Evolutionary conservation across 208 protist species (phyloP), one percentile per base, ranked within the genome.

Genomic region (Crithidia mellificae): DNA sequence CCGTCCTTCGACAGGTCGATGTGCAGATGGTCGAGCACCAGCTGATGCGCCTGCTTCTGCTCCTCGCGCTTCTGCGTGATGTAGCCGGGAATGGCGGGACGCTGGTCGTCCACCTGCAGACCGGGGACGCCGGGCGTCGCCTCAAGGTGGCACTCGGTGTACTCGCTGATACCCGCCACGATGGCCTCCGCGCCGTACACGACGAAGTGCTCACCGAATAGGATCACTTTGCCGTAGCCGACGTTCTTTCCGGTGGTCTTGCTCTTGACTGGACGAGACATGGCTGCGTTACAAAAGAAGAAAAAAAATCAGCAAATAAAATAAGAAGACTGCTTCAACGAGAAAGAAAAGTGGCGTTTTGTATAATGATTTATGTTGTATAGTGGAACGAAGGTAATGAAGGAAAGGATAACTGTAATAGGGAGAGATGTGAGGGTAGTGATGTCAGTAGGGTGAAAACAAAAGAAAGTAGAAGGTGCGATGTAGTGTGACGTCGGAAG

Each of bases 161-260:
- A 95, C 77, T 92, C 87, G 36, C 68, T 75, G 55, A 95, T 81
- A 41, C 85, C 87, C 8, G 87, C 86, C 19, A 94, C 91, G 46
- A 97, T 64, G 6, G 90, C 89, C 15, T 87, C 79, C 14, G 80
- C 77, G 25, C 88, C 91, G 68, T 98, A 79, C 19, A 98, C 94
- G 22, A 98, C 94, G 49, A 96, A 87, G 72, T 98, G 94, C 74
- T 98, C 94, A 12, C 94, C 94, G 47, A 98, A 98, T 9, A 98
- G 75, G 63, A 98, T 97, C 12, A 96, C 77, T 69, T 98, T 98
- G 32, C 94, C 92, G 68, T 82, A 95, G 25, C 87, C 90, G 27
- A 82, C 79, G 73, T 91, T 76, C 56, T 82, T 74, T 17, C 65
- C 47, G 27, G 72, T 77, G 5, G 79, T 90, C 44, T 68, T 58